These are phyloP conservation scores for Cystobasidiopsis lactophilus DNA, from an alignment of 768 basidiomycete species.

Conservation along the genomic window DNA sequence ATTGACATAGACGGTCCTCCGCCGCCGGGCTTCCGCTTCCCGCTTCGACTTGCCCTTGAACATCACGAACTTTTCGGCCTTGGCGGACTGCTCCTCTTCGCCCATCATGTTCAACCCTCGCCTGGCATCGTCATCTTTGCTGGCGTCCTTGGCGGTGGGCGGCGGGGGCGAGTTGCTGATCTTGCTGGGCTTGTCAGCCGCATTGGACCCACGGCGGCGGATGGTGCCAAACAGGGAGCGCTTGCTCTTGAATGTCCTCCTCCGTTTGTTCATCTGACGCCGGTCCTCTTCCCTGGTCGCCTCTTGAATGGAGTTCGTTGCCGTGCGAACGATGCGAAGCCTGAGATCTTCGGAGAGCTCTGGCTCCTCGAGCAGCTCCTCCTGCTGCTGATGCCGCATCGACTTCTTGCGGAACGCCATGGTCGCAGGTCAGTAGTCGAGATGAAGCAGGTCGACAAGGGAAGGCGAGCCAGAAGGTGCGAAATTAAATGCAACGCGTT, in stretches of 20 bases:
- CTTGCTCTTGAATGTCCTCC: constrained; percentile 1
- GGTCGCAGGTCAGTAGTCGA: no score
- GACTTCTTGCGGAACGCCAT: no score
- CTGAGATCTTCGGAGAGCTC: no score
- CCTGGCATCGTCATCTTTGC: background rate
- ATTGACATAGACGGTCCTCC: constrained; percentile 63
- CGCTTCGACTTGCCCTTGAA: constrained; percentile 20
- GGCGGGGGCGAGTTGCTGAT: no score
- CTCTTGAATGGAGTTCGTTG: constrained; percentile 72
- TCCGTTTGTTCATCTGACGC: constrained; percentile 7
- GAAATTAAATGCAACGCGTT: no score
- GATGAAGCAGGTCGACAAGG: no score
- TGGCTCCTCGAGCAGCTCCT: no score
- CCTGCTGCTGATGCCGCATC: no score
- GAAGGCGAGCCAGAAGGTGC: no score
- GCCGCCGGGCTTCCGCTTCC: constrained; percentile 30
- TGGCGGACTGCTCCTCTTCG: constrained; percentile 8
- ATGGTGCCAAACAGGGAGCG: background rate
- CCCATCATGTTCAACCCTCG: background rate
- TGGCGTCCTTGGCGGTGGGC: background rate
- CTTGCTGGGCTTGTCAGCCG: background rate
- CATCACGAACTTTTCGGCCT: constrained; percentile 21
- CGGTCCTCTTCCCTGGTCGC: constrained; percentile 47
- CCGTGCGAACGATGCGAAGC: constrained; percentile 71
- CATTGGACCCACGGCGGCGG: background rate